Evolutionary conservation across 352 stramenopile species (phyloP).

Genomic region (Phytophthora idaei): DNA sequence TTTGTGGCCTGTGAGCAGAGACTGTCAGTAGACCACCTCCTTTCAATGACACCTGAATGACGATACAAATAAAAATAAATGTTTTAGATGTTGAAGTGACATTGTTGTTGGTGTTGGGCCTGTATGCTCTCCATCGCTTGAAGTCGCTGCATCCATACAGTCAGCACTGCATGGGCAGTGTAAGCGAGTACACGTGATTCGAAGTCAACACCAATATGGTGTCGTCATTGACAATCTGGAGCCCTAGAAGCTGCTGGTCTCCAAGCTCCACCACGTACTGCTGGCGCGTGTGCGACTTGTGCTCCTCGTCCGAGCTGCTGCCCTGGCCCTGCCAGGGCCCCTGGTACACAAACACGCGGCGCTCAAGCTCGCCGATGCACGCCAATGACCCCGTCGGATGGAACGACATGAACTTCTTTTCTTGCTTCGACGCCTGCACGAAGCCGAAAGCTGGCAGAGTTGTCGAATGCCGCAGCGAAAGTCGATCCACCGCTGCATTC

Average conservation of each 20-base stretch:
- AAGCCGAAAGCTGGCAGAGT: slow-evolving; percentile 84
- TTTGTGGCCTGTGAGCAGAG: slow-evolving; percentile 23
- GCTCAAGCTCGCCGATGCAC: slow-evolving; percentile 79
- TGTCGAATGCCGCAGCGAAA: slow-evolving; percentile 49
- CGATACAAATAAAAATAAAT: too few relatives aligned
- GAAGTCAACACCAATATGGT: slow-evolving; percentile 64
- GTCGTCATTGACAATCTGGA: slow-evolving; percentile 50
- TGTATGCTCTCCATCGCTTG: not conserved
- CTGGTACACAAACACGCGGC: slow-evolving; percentile 79
- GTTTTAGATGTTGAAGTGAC: too few relatives aligned
- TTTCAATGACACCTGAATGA: slow-evolving; percentile 12
- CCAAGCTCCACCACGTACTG: slow-evolving; percentile 78
- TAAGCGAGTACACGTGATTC: slow-evolving; percentile 48
- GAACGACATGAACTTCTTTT: slow-evolving; percentile 86
- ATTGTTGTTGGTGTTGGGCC: too few relatives aligned
- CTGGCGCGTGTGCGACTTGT: slow-evolving; percentile 51
- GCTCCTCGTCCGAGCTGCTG: slow-evolving; percentile 32
- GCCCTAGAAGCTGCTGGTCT: slow-evolving; percentile 64
- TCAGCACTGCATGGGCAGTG: slow-evolving; percentile 19
- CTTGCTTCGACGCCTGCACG: slow-evolving; percentile 87
- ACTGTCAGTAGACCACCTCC: slow-evolving; percentile 35
- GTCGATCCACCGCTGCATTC: slow-evolving; percentile 19
- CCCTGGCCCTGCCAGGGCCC: slow-evolving; percentile 7
- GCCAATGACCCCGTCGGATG: slow-evolving; percentile 59
- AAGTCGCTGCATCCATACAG: not conserved